Conservation (phyloP, 352 stramenopile genomes). For the Globisporangium okanoganense region DNA sequence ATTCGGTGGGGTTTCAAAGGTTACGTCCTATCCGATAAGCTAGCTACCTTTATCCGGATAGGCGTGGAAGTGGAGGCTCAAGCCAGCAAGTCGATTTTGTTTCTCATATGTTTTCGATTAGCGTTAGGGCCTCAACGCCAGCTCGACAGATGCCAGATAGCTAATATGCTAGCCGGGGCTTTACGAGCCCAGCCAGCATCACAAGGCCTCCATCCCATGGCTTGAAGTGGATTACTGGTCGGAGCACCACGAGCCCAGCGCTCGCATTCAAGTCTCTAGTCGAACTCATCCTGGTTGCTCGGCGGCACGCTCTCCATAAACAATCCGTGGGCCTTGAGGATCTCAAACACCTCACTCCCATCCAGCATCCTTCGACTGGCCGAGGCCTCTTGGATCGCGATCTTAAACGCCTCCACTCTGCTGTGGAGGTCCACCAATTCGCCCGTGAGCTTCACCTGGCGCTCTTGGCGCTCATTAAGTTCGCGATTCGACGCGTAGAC, state of each 20-base stretch:
- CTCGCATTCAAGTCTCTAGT: not conserved
- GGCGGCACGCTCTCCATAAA: slow-evolving; percentile 13
- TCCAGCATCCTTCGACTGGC: slow-evolving; percentile 48
- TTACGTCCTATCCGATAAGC: too few relatives aligned
- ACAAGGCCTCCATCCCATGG: too few relatives aligned
- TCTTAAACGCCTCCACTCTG: slow-evolving; percentile 35
- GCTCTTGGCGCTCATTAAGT: slow-evolving; percentile 28
- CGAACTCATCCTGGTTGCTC: slow-evolving; percentile 28
- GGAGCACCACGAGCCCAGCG: too few relatives aligned
- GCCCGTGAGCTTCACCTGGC: slow-evolving; percentile 23
- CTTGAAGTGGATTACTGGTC: not conserved
- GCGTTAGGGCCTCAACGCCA: too few relatives aligned
- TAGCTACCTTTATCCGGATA: too few relatives aligned
- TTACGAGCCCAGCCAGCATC: too few relatives aligned
- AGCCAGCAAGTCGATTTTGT: too few relatives aligned
- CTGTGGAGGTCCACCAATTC: slow-evolving; percentile 33
- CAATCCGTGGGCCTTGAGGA: slow-evolving; percentile 38
- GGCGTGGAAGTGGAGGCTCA: too few relatives aligned
- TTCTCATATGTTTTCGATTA: too few relatives aligned
- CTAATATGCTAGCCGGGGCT: too few relatives aligned
- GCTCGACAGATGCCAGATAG: too few relatives aligned
- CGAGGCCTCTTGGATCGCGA: slow-evolving; percentile 35
- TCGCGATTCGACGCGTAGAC: slow-evolving; percentile 62
- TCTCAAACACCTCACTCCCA: slow-evolving; percentile 42
- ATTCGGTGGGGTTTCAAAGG: too few relatives aligned